Evolutionary conservation across 805 yeast genomes (phyloP).

Genomic region (Yarrowia sp.): DNA sequence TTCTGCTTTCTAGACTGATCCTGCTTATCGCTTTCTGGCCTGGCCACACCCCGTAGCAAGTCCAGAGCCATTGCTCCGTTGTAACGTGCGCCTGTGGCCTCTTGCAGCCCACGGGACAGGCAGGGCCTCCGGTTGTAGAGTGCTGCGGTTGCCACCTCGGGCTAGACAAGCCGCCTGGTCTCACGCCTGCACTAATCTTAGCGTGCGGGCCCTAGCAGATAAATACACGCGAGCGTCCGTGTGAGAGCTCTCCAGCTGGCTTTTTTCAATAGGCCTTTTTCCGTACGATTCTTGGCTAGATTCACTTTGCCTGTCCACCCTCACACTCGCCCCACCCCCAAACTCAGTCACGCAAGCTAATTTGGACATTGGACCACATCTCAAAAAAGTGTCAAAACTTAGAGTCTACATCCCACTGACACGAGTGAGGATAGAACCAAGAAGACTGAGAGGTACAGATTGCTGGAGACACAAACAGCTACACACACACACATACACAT

Average conservation of each 20-base stretch:
- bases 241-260: no score
- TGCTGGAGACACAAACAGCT: background rate
- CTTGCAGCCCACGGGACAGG: background rate
- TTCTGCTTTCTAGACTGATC: no score
- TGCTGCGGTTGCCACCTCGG: conserved; percentile 4
- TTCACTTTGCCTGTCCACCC: no score
- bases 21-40: no score
- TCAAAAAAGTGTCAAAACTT: conserved; percentile 36
- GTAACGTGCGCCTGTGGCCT: no score
- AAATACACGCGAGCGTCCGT: background rate
- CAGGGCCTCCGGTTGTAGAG: background rate
- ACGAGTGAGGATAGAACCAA: conserved; percentile 4
- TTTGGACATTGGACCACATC: conserved; percentile 38
- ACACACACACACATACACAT: background rate
- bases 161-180: conserved; percentile 30
- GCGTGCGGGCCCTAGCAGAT: conserved; percentile 6
- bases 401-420: conserved; percentile 37
- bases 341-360: conserved; percentile 36
- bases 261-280: no score
- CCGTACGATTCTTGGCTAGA: no score
- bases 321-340: conserved; percentile 27
- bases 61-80: no score
- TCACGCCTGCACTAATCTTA: conserved; percentile 19
- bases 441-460: background rate
- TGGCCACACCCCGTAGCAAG: no score